These are phyloP conservation scores for Cerrena zonata DNA, from an alignment of 1,284 basidiomycete genomes.

Conservation along the genomic window DNA sequence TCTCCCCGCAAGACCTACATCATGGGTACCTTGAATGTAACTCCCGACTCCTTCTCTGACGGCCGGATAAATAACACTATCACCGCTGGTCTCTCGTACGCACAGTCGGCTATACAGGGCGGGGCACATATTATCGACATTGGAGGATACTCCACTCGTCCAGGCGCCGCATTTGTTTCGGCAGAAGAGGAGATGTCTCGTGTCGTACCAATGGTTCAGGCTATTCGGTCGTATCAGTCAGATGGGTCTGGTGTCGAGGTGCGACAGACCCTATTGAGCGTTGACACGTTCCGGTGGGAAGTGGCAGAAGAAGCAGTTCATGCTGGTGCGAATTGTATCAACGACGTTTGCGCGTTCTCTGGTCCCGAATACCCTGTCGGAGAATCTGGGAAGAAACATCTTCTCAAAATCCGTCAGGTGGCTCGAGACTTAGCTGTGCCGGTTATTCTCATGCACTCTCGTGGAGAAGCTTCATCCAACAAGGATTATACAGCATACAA, in stretches of 20 bases:
- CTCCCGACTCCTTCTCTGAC: constrained; percentile 97
- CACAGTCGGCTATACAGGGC: constrained; percentile 36
- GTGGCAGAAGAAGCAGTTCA: constrained; percentile 76
- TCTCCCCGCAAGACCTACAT: constrained; percentile 51
- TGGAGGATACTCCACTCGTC: constrained; percentile 90
- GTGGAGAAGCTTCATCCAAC: constrained; percentile 71
- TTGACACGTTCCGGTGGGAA: constrained; percentile 87
- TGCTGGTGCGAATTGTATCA: constrained; percentile 90
- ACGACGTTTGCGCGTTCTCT: constrained; percentile 84
- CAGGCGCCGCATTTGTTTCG: constrained; percentile 65
- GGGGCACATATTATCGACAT: constrained; percentile 84
- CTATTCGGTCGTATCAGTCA: constrained; percentile 27
- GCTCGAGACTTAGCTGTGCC: constrained; percentile 61
- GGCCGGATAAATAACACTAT: constrained; percentile 59
- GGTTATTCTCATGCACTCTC: constrained; percentile 90
- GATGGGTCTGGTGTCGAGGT: constrained; percentile 4
- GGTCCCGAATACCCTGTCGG: constrained; percentile 53
- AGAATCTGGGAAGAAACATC: constrained; percentile 31
- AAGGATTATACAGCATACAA: constrained; percentile 60
- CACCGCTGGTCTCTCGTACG: constrained; percentile 47
- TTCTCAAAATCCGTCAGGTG: constrained; percentile 58
- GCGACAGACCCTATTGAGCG: constrained; percentile 57
- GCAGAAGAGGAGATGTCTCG: constrained; percentile 70
- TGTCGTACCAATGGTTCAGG: constrained; percentile 68
- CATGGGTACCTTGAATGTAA: constrained; percentile 93